Conservation (phyloP, 2,329 filamentous ascomycete species). For the Helotiales sp. region DNA sequence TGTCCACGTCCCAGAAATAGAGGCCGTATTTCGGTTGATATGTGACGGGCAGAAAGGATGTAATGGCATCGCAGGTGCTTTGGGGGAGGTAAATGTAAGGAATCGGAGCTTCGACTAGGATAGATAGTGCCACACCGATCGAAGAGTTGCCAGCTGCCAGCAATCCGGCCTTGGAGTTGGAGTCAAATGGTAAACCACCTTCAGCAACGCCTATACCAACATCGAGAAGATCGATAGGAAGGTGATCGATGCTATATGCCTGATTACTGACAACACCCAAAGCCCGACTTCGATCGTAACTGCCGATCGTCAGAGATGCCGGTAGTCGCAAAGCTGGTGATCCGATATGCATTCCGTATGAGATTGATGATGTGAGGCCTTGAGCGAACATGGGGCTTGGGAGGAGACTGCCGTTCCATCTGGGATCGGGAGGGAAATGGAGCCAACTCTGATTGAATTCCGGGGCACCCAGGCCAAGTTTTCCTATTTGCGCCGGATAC, state of each 20-base stretch:
- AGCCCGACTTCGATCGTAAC: slow-evolving; percentile 34
- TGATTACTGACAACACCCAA: slow-evolving; percentile 25
- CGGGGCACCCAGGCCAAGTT: slow-evolving; percentile 26
- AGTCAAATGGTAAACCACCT: slow-evolving; percentile 29
- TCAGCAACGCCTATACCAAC: slow-evolving; percentile 32
- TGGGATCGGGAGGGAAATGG: slow-evolving; percentile 6
- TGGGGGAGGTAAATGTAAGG: slow-evolving; percentile 45
- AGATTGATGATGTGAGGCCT: slow-evolving; percentile 29
- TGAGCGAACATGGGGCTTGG: slow-evolving; percentile 16
- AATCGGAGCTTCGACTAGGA: slow-evolving; percentile 29
- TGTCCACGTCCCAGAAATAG: slow-evolving; percentile 44
- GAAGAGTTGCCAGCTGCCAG: slow-evolving; percentile 27
- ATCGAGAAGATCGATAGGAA: slow-evolving; percentile 32
- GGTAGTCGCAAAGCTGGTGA: slow-evolving; percentile 25
- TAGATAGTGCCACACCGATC: slow-evolving; percentile 15
- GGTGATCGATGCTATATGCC: slow-evolving; percentile 15
- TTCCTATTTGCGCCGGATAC: slow-evolving; percentile 27
- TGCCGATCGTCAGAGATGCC: slow-evolving; percentile 31
- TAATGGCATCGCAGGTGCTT: slow-evolving; percentile 45
- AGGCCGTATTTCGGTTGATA: slow-evolving; percentile 39
- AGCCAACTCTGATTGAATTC: slow-evolving; percentile 27
- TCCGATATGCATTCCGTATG: slow-evolving; percentile 35
- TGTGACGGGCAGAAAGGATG: slow-evolving; percentile 42
- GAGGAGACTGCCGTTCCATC: slow-evolving; percentile 28
- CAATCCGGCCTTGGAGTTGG: slow-evolving; percentile 23